Evolutionary conservation across 2,329 filamentous ascomycete genomes (phyloP).

Genomic region (Westerdykella ornata): DNA sequence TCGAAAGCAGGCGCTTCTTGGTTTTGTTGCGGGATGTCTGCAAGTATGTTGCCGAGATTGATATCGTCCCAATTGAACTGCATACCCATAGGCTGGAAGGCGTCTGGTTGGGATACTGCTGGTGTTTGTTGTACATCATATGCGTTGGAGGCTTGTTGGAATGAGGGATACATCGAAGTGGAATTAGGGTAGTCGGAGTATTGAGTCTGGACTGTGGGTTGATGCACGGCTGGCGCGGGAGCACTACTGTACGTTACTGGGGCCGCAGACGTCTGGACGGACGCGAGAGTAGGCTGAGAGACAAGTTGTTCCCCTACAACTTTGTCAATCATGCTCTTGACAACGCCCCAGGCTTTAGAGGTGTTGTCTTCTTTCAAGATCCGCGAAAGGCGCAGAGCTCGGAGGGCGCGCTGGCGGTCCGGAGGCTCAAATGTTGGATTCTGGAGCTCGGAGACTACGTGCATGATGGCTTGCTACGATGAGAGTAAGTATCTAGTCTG

Average conservation of each 20-base stretch:
- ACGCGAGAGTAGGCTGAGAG: slow-evolving; percentile 3
- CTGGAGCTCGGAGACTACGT: slow-evolving; percentile 35
- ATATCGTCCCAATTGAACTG: slow-evolving; percentile 28
- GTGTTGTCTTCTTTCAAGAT: slow-evolving; percentile 30
- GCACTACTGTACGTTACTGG: slow-evolving; percentile 9
- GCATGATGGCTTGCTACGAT: slow-evolving; percentile 29
- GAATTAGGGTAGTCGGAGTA: slow-evolving; percentile 5
- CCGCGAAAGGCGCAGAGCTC: slow-evolving; percentile 28
- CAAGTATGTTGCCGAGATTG: slow-evolving; percentile 31
- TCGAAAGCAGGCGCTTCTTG: slow-evolving; percentile 31
- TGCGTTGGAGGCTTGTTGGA: background rate
- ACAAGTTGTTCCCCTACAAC: slow-evolving; percentile 23
- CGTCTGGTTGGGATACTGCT: slow-evolving; percentile 1
- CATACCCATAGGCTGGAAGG: background rate
- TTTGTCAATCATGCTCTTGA: slow-evolving; percentile 36
- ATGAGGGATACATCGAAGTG: slow-evolving; percentile 5
- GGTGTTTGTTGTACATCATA: background rate
- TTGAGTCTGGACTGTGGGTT: slow-evolving; percentile 1
- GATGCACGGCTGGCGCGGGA: slow-evolving; percentile 10
- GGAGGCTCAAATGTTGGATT: slow-evolving; percentile 32
- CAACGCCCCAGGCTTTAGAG: slow-evolving; percentile 33
- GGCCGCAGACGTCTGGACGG: background rate
- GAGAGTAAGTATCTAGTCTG: background rate
- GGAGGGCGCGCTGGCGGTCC: slow-evolving; percentile 31
- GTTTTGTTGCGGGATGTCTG: slow-evolving; percentile 17